Evolutionary conservation across 1,284 basidiomycete species (phyloP).

Genomic region (Laetiporus sulphureus): DNA sequence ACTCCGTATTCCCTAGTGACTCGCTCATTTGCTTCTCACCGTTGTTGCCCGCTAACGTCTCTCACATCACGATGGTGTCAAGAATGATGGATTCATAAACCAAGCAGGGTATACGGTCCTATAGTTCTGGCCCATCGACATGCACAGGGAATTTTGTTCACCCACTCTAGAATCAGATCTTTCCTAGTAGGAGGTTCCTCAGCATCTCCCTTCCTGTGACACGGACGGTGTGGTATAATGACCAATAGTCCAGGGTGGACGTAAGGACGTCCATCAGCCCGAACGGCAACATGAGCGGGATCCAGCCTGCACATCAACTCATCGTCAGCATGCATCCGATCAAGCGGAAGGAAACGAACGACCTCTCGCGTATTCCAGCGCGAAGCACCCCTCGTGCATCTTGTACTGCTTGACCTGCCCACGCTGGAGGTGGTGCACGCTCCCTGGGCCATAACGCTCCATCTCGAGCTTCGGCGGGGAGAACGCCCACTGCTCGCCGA

Average conservation of each 20-base stretch:
- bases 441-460: conserved; percentile 82
- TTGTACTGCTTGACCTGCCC: conserved; percentile 94
- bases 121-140: too few species aligned
- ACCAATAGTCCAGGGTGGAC: conserved; percentile 86
- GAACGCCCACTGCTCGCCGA: conserved; percentile 93
- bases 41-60: too few species aligned
- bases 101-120: too few species aligned
- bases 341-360: conserved; percentile 4
- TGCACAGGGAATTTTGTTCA: background rate
- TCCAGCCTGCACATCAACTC: conserved; percentile 59
- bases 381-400: conserved; percentile 94
- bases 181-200: conserved; percentile 77
- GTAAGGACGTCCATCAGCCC: conserved; percentile 83
- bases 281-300: conserved; percentile 89
- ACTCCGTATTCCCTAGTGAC: too few species aligned
- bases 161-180: conserved; percentile 53
- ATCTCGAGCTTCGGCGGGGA: conserved; percentile 71
- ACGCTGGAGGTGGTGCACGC: conserved; percentile 78
- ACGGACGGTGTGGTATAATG: conserved; percentile 74
- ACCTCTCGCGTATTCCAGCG: conserved; percentile 93
- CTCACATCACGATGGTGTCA: too few species aligned
- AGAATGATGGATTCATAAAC: too few species aligned
- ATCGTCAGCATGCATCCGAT: conserved; percentile 2
- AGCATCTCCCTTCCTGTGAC: conserved; percentile 84
- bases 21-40: too few species aligned